phyloP scores from a whole-genome alignment of 2,329 filamentous ascomycete genomes.

The Xylaria polymorpha region DNA sequence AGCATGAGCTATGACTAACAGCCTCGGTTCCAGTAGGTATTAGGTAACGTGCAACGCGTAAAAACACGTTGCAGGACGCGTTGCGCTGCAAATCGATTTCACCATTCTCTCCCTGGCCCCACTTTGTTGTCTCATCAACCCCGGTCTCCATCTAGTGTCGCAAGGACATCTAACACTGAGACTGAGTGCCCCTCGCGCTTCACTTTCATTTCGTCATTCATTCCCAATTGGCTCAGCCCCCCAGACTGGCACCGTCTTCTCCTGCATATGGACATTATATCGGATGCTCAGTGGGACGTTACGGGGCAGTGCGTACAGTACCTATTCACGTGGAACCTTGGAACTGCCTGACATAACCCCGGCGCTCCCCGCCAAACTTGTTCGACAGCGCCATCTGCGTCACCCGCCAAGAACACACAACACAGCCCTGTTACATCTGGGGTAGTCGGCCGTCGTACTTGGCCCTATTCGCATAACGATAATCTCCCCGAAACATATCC shows the following conservation, averaged over 20 bases:
- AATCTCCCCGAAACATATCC: constrained; percentile 30
- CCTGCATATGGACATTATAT: constrained; percentile 17
- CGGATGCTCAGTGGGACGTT: constrained; percentile 25
- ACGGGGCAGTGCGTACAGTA: constrained; percentile 20
- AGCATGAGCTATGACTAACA: constrained; percentile 20
- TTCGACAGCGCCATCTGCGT: constrained; percentile 29
- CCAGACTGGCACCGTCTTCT: background rate
- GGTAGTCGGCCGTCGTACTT: constrained; percentile 5
- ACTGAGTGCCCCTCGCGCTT: constrained; percentile 25
- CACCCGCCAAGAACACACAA: constrained; percentile 16
- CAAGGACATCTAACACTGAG: constrained; percentile 10
- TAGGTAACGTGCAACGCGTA: constrained; percentile 26
- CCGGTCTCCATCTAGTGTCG: constrained; percentile 13
- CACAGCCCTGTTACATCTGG: constrained; percentile 28
- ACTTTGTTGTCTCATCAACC: constrained; percentile 24
- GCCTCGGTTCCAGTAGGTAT: constrained; percentile 18
- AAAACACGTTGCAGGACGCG: constrained; percentile 36
- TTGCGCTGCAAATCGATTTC: constrained; percentile 3
- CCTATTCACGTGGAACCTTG: background rate
- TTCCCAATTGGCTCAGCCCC: constrained; percentile 5
- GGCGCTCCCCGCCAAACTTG: constrained; percentile 16
- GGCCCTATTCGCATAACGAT: constrained; percentile 3
- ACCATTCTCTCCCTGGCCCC: constrained; percentile 3
- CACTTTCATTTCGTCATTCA: constrained; percentile 31
- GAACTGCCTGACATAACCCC: background rate